Base-by-base conservation (phyloP, 805 yeast genomes). In the Kazachstania psychrophila region DNA sequence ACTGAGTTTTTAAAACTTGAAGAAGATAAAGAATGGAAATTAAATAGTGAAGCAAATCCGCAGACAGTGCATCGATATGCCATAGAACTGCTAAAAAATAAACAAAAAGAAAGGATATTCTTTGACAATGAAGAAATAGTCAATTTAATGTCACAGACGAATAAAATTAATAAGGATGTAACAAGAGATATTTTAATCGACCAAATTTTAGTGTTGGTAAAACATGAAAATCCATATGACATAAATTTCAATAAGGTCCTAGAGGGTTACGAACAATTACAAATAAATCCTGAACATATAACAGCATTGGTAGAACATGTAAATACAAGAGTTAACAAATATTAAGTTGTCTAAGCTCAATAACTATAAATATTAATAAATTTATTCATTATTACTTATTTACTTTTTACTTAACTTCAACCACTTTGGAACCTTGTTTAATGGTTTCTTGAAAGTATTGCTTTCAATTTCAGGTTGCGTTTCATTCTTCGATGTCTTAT, bases 371-470 rank as follows among this genome's bases (percentile, higher is more conserved):
- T 28, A 28, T 26, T 20, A 38, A 33, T 28, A 34, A 15, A 34
- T 11, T 20, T 44, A 34, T 37, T 37, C 22, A 35, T 39, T 13
- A n/a, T 30, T n/a, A 22, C 17, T 12, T 17, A 19, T 17, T 39
- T 44, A 61, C 41, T 61, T 61, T 39, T 64, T 66, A 14, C 66
- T 57, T 16, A 65, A 32, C 36, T 59, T 64, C 31, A 66, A 45
- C 67, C 69, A 65, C 37, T 60, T 65, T 10, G 70, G 69, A 2
- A 60, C 39, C 34, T 60, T 58, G 35, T 54, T 53, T 6, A 39
- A 23, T 19, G 50, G 23, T 28, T 39, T 45, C 17, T 37, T 42
- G n/a, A n/a, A n/a, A n/a, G n/a, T n/a, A n/a, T n/a, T n/a, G n/a
- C n/a, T n/a, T n/a, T n/a, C n/a, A n/a, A n/a, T n/a, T n/a, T n/a